Evolutionary conservation across 345 rosid genomes (phyloP).

Genomic region (Aquilaria sinensis): DNA sequence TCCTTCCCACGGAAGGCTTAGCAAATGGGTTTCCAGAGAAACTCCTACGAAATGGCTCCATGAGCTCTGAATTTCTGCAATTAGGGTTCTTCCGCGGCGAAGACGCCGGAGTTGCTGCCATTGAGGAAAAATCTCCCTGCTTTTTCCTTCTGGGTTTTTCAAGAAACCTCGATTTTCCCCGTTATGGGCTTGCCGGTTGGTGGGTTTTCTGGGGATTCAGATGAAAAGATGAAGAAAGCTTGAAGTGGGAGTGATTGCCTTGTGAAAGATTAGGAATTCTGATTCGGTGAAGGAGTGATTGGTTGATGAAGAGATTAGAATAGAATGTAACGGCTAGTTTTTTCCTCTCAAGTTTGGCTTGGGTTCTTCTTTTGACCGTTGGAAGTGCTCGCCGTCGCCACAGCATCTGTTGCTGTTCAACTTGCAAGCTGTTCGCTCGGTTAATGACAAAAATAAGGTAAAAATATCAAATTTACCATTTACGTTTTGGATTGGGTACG

Average conservation of each 20-base stretch:
- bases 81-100: slow-evolving; percentile 30
- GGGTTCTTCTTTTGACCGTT: slow-evolving; percentile 26
- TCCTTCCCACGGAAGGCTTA: slow-evolving; percentile 31
- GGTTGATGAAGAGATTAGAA: neutral
- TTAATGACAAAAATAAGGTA: too few relatives aligned
- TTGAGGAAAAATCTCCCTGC: neutral
- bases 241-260: slow-evolving; percentile 13
- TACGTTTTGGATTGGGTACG: too few relatives aligned
- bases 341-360: neutral
- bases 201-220: neutral
- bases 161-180: too few relatives aligned
- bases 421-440: too few relatives aligned
- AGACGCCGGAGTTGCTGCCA: slow-evolving; percentile 27
- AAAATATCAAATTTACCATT: too few relatives aligned
- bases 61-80: slow-evolving; percentile 50
- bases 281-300: neutral
- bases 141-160: neutral
- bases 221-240: slow-evolving; percentile 8
- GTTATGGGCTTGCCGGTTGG: neutral
- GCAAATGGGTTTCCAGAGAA: slow-evolving; percentile 50
- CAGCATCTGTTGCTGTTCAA: too few relatives aligned
- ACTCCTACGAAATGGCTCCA: slow-evolving; percentile 65
- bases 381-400: neutral
- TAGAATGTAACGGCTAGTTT: slow-evolving; percentile 34
- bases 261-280: slow-evolving; percentile 11